A percentile compares a stretch with the other conserved stretches of the same genome.
These are phyloP conservation scores for Parachaetomium inaequale DNA, from an alignment of 495 filamentous ascomycete genomes.

Conservation along the genomic window DNA sequence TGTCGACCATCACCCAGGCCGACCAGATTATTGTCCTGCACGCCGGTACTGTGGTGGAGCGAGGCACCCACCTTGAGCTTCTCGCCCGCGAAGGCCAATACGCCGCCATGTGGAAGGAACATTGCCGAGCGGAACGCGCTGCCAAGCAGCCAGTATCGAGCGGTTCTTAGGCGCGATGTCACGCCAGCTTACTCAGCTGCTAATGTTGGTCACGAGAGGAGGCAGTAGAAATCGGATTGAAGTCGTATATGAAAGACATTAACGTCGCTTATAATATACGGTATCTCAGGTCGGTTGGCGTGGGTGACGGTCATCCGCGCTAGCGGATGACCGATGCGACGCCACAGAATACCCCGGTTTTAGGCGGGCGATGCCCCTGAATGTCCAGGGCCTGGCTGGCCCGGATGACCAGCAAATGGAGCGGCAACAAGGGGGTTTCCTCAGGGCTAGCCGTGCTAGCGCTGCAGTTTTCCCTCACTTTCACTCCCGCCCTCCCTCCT, in stretches of 20 bases:
- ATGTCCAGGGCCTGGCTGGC: background rate
- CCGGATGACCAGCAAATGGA: constrained; percentile 1
- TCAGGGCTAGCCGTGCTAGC: constrained; percentile 5
- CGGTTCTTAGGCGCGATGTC: constrained; percentile 47
- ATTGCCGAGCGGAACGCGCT: constrained; percentile 82
- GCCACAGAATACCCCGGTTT: background rate
- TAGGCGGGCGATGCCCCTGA: background rate
- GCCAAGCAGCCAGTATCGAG: constrained; percentile 76
- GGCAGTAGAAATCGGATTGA: too few relatives aligned
- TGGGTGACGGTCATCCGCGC: constrained; percentile 5
- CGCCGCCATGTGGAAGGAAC: constrained; percentile 92
- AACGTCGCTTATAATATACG: background rate
- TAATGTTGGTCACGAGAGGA: too few relatives aligned
- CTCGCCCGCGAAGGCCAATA: constrained; percentile 75
- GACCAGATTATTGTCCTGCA: constrained; percentile 94
- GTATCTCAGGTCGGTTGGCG: background rate
- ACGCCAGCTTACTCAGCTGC: too few relatives aligned
- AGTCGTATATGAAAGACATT: too few relatives aligned
- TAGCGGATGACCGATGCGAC: background rate
- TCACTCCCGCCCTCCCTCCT: too few relatives aligned
- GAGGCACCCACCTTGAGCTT: constrained; percentile 82
- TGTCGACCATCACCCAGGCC: constrained; percentile 91
- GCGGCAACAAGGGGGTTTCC: background rate
- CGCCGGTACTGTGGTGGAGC: constrained; percentile 76
- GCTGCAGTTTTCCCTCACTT: too few relatives aligned